Percentiles rank a stretch among this genome's conserved stretches.
Evolutionary conservation across 2,329 filamentous ascomycete species (phyloP).

Genomic region (Talaromyces sp.): DNA sequence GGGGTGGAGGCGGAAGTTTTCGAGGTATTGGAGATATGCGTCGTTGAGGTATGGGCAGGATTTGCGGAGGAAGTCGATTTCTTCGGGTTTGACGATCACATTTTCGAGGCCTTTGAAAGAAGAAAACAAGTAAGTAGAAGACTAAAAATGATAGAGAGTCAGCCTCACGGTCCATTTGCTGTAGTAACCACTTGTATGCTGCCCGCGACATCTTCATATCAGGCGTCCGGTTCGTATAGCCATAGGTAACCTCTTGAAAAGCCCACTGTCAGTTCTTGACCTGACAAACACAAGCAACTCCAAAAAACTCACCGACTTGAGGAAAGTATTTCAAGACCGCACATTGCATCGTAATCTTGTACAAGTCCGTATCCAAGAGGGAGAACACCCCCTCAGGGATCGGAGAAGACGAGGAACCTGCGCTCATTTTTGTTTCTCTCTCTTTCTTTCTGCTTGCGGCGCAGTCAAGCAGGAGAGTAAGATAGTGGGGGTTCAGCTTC

Average conservation of each 20-base stretch:
- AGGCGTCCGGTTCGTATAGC: slow-evolving; percentile 91
- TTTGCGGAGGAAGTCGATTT: slow-evolving; percentile 69
- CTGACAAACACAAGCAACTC: background rate
- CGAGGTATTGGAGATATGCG: slow-evolving; percentile 74
- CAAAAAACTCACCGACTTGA: slow-evolving; percentile 44
- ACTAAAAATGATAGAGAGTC: background rate
- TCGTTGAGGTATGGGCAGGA: slow-evolving; percentile 75
- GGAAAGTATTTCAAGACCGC: slow-evolving; percentile 90
- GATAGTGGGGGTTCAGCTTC: background rate
- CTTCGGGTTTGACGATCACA: slow-evolving; percentile 70
- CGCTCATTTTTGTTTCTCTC: slow-evolving; percentile 20
- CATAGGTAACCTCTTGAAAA: slow-evolving; percentile 67
- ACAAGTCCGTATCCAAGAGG: slow-evolving; percentile 77
- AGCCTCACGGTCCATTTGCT: slow-evolving; percentile 69
- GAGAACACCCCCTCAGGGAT: slow-evolving; percentile 68
- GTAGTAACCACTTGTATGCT: slow-evolving; percentile 78
- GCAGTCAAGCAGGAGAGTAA: background rate
- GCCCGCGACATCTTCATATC: slow-evolving; percentile 82
- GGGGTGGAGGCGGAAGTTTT: slow-evolving; percentile 74
- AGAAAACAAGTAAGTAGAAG: background rate
- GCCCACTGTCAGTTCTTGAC: slow-evolving; percentile 3
- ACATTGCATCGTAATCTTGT: slow-evolving; percentile 99
- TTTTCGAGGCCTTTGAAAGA: slow-evolving; percentile 65
- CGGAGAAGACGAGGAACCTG: slow-evolving; percentile 18
- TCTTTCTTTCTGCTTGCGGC: background rate